Percentiles rank a stretch among this genome's conserved stretches.
Conservation (phyloP, 2,329 filamentous ascomycete species). For the Arthrobotrys musiformis region DNA sequence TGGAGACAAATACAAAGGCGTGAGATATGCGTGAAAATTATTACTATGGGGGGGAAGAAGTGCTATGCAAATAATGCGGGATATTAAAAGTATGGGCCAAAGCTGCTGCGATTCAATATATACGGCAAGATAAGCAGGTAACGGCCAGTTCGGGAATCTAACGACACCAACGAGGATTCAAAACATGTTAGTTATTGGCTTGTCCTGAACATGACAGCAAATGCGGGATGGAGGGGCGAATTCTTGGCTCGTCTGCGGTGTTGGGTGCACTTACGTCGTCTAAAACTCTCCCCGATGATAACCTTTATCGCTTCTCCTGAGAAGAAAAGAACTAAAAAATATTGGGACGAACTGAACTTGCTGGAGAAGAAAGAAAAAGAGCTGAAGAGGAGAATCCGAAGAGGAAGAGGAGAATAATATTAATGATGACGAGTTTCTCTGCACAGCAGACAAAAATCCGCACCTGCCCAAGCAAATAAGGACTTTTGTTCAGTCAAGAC, state of each 20-base stretch:
- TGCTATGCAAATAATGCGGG: constrained; percentile 10
- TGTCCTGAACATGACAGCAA: constrained; percentile 17
- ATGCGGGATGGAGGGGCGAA: constrained; percentile 49
- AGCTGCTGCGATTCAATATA: constrained; percentile 42
- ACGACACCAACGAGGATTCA: constrained; percentile 12
- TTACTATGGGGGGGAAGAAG: constrained; percentile 2
- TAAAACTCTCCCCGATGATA: constrained; percentile 27
- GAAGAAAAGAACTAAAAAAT: constrained; percentile 34
- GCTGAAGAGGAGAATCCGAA: constrained; percentile 38
- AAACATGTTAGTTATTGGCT: constrained; percentile 41
- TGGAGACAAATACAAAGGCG: constrained; percentile 45
- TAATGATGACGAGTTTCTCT: constrained; percentile 52
- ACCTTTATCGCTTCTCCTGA: constrained; percentile 20
- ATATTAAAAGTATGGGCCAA: constrained; percentile 40
- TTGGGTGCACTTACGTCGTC: constrained; percentile 43
- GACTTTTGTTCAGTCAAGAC: constrained; percentile 49
- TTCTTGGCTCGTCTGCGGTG: constrained; percentile 47
- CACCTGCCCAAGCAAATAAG: constrained; percentile 38
- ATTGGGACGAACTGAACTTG: constrained; percentile 33
- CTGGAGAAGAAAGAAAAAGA: constrained; percentile 30
- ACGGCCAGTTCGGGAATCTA: constrained; percentile 49
- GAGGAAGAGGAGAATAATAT: constrained; percentile 24
- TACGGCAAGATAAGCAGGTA: constrained; percentile 19
- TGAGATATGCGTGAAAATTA: constrained; percentile 10
- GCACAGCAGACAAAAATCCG: constrained; percentile 34